Evolutionary conservation across 169 alveolate genomes (phyloP).

Genomic region (Plasmodium knowlesi): DNA sequence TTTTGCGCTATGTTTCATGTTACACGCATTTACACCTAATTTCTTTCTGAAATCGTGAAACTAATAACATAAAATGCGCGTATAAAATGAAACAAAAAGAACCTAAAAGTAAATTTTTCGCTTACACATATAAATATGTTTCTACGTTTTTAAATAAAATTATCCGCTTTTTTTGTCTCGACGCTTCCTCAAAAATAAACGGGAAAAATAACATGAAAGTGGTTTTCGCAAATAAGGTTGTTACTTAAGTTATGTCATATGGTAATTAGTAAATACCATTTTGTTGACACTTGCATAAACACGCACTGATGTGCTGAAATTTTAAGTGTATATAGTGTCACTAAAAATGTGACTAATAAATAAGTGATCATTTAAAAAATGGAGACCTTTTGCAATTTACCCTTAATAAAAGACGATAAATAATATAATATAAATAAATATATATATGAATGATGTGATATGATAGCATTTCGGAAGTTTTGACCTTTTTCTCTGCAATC

Average conservation of each 20-base stretch:
- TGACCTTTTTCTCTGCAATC: neutral
- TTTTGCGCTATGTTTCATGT: neutral
- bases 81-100: neutral
- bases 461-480: neutral
- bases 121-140: neutral
- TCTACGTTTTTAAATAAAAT: neutral
- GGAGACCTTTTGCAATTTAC: neutral
- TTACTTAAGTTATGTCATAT: neutral
- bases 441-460: neutral
- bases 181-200: neutral
- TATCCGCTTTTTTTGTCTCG: neutral
- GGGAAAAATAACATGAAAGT: neutral
- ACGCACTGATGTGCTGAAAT: neutral
- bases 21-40: neutral
- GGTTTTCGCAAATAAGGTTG: neutral
- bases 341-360: neutral
- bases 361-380: neutral
- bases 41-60: neutral
- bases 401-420: neutral
- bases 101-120: neutral
- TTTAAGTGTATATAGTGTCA: neutral
- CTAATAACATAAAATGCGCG: neutral
- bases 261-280: neutral
- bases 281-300: neutral
- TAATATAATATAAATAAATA: neutral